Conservation (phyloP, 2,329 filamentous ascomycete species). For the Phialophora macrospora region DNA sequence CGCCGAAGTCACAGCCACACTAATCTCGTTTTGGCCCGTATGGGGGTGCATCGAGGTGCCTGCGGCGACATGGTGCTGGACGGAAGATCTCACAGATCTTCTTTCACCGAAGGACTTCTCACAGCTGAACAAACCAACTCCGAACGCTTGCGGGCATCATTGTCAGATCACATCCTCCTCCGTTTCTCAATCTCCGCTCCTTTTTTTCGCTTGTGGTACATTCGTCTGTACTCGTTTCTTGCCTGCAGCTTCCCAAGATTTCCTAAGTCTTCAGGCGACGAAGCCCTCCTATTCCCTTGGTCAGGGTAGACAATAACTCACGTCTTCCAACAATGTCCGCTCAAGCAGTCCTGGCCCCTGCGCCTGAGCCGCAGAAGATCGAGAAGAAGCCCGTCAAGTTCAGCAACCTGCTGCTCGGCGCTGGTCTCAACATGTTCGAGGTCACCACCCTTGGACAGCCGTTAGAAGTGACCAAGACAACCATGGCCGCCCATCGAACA, state of each 20-base stretch:
- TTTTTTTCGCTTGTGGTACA: slow-evolving; percentile 1
- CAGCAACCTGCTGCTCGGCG: slow-evolving; percentile 94
- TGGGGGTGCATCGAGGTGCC: slow-evolving; percentile 17
- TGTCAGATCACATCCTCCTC: slow-evolving; percentile 12
- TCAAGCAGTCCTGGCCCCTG: slow-evolving; percentile 39
- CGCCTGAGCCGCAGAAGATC: slow-evolving; percentile 54
- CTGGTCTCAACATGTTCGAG: slow-evolving; percentile 95
- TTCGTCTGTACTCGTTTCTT: not conserved
- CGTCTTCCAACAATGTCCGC: slow-evolving; percentile 67
- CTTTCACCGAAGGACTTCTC: slow-evolving; percentile 14
- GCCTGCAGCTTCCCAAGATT: slow-evolving; percentile 3
- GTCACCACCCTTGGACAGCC: slow-evolving; percentile 77
- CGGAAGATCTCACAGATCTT: slow-evolving; percentile 10
- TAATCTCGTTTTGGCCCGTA: slow-evolving; percentile 26
- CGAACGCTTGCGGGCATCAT: not conserved
- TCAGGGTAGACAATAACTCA: slow-evolving; percentile 77
- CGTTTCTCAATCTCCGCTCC: slow-evolving; percentile 22
- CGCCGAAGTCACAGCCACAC: slow-evolving; percentile 18
- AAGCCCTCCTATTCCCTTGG: slow-evolving; percentile 82
- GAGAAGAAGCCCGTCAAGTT: slow-evolving; percentile 99
- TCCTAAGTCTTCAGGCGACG: slow-evolving; percentile 34
- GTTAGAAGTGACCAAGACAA: slow-evolving; percentile 98
- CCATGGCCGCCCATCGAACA: slow-evolving; percentile 95
- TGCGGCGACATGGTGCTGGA: slow-evolving; percentile 9
- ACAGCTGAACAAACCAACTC: slow-evolving; percentile 23